Conservation (phyloP, 2,329 filamentous ascomycete species). For the Alternaria sp. region DNA sequence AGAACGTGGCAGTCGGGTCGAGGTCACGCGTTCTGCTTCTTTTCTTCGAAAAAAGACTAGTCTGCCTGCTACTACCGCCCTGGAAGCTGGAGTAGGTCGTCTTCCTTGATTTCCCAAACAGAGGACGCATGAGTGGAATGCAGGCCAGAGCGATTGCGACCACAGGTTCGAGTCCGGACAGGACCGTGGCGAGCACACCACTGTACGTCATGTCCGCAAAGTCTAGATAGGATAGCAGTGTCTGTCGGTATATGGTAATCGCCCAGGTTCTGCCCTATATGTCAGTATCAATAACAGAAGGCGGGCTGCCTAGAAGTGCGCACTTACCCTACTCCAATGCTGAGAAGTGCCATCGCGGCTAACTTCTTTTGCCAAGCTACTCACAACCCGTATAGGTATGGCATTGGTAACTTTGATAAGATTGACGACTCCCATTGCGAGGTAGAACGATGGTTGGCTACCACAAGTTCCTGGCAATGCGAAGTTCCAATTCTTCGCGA, state of each 20-base stretch:
- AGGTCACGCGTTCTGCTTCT: background rate
- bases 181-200: conserved; percentile 30
- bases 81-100: conserved; percentile 1
- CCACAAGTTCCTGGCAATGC: conserved; percentile 27
- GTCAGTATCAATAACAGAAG: background rate
- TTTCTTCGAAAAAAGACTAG: conserved; percentile 15
- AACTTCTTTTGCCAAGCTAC: conserved; percentile 27
- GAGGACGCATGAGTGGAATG: conserved; percentile 18
- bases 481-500: conserved; percentile 32
- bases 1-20: conserved; percentile 7
- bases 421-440: conserved; percentile 26
- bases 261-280: conserved; percentile 29
- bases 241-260: conserved; percentile 37
- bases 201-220: conserved; percentile 32
- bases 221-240: conserved; percentile 18
- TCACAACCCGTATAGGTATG: conserved; percentile 27
- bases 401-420: conserved; percentile 34
- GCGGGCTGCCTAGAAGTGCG: accelerated
- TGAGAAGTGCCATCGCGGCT: conserved; percentile 25
- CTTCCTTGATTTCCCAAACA: conserved; percentile 7
- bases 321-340: conserved; percentile 33
- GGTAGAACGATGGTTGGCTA: conserved; percentile 29
- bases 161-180: conserved; percentile 33
- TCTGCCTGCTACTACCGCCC: conserved; percentile 5
- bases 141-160: background rate